A percentile compares a stretch with the other conserved stretches of the same genome.
These are phyloP conservation scores for Rhodomyrtus tomentosa DNA, from an alignment of 345 rosid genomes.

Conservation along the genomic window DNA sequence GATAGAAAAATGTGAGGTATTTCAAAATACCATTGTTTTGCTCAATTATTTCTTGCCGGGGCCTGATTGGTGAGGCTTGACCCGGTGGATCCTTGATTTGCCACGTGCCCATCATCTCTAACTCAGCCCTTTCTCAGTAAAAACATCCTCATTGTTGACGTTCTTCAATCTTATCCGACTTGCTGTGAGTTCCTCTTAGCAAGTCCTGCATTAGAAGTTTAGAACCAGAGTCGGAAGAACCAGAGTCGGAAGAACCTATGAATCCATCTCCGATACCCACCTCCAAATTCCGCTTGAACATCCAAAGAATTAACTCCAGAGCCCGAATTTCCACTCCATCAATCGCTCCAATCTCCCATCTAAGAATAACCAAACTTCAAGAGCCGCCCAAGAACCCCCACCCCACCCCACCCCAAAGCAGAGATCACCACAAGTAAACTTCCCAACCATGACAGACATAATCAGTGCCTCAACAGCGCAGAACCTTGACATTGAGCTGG, in stretches of 20 bases:
- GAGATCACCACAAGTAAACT: neutral
- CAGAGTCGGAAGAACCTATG: no score
- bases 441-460: slow-evolving; percentile 74
- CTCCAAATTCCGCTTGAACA: neutral
- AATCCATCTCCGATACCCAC: neutral
- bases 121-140: no score
- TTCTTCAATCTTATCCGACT: neutral
- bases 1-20: neutral
- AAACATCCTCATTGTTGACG: neutral
- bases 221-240: neutral
- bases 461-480: slow-evolving; percentile 55
- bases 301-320: neutral
- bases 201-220: neutral
- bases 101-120: neutral
- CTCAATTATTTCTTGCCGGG: no score
- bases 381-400: neutral
- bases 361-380: neutral
- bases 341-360: neutral
- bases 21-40: neutral
- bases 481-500: slow-evolving; percentile 77
- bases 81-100: neutral
- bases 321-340: neutral
- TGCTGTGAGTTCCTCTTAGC: no score
- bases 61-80: neutral
- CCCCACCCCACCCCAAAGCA: no score